These are phyloP conservation scores for Colletotrichum sublineola DNA, from an alignment of 2,329 filamentous ascomycete species.

Conservation along the genomic window DNA sequence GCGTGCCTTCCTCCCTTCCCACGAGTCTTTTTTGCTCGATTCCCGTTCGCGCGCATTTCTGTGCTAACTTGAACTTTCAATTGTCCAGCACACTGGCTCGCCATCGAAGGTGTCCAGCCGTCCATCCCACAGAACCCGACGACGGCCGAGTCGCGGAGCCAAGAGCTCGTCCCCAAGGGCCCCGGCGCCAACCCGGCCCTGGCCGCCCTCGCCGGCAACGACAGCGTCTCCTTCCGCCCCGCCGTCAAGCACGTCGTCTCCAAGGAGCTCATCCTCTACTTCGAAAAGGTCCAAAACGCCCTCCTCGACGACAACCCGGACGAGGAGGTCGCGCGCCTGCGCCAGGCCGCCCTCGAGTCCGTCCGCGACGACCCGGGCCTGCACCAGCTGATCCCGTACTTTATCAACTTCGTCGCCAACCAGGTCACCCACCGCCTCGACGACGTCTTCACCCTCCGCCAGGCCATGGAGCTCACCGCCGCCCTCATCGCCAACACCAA, in stretches of 20 bases:
- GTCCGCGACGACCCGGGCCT: constrained; percentile 90
- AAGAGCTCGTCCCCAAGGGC: constrained; percentile 91
- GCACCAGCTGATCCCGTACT: constrained; percentile 96
- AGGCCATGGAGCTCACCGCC: constrained; percentile 91
- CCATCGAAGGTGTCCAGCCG: constrained; percentile 96
- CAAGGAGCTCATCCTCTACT: constrained; percentile 96
- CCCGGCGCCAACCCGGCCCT: constrained; percentile 88
- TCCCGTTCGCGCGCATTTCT: constrained; percentile 30
- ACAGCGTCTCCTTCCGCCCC: constrained; percentile 87
- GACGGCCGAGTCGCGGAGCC: constrained; percentile 82
- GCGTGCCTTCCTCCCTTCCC: constrained; percentile 48
- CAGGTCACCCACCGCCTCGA: constrained; percentile 95
- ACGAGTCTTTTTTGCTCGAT: not conserved
- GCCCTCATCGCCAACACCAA: constrained; percentile 87
- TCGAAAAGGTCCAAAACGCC: constrained; percentile 92
- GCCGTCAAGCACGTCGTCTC: constrained; percentile 96
- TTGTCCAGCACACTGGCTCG: constrained; percentile 88
- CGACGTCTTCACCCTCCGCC: constrained; percentile 87
- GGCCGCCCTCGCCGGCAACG: constrained; percentile 84
- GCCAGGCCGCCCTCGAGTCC: constrained; percentile 86
- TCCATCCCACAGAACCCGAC: constrained; percentile 97
- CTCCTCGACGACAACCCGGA: constrained; percentile 90
- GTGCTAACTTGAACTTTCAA: constrained; percentile 38
- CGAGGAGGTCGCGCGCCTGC: constrained; percentile 78
- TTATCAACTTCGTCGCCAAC: constrained; percentile 94